Evolutionary conservation across 1,284 basidiomycete species (phyloP), one percentile per base, ranked within the genome.

Genomic region (Golubevia pallescens): DNA sequence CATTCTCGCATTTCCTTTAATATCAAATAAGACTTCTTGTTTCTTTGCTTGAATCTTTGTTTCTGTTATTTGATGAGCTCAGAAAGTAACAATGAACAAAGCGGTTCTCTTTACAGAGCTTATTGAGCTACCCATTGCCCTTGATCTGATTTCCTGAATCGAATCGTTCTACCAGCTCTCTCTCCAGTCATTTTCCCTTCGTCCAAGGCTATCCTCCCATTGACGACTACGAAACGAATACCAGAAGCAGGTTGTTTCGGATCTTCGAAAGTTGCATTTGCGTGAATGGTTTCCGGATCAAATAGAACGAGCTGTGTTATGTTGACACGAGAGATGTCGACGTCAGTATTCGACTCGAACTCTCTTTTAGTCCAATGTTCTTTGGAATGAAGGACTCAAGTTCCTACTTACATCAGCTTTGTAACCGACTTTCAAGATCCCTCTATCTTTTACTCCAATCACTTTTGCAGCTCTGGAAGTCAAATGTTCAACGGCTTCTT

Each of bases 381-480:
- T 28, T 28, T 28, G 28, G 28, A 28, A 28, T 28, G 28, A 28
- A 28, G 28, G 28, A 28, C 28, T 28, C 28, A 28, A 28, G 8
- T 16, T 48, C 42, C 5, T 38, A 38, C 34, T 38, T 19, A 58
- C 21, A 71, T 86, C 86, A 14, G 86, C 86, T 1, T 75, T 75
- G 24, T 74, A 74, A 0, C 85, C 81, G 20, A 65, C 72, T 13
- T 66, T 67, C 19, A 86, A 66, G 3, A 73, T 56, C 2, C 86
- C 86, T 24, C 86, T 68, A 10, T 72, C 57, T 0, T 84, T 81
- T 58, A 86, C 71, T 13, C 79, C 78, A 1, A 86, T 62, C 5
- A 84, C 68, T 55, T 80, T 81, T 8, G 86, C 86, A 4, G 86
- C 81, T 3, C 86, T 74, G 3, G 74, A 78, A n/a, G 86, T 86